Evolutionary conservation across 2,329 filamentous ascomycete species (phyloP).

Genomic region (Xylaria digitata): DNA sequence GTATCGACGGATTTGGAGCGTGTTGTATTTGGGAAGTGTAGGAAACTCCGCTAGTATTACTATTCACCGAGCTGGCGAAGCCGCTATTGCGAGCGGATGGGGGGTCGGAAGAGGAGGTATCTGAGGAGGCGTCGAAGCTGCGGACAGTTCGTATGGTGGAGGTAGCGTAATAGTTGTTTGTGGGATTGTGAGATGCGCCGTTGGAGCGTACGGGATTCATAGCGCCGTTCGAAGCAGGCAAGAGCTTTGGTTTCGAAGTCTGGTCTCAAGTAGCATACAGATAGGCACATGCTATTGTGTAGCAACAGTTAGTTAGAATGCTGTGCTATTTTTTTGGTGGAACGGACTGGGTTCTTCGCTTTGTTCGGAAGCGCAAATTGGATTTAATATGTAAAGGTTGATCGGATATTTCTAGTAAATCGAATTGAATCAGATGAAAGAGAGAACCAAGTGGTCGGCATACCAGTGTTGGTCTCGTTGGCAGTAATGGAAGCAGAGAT

Average conservation of each 20-base stretch:
- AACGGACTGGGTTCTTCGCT: conserved; percentile 34
- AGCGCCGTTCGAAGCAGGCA: conserved; percentile 40
- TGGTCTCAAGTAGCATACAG: conserved; percentile 41
- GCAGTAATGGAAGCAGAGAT: conserved; percentile 20
- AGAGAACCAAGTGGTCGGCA: conserved; percentile 34
- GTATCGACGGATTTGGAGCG: conserved; percentile 49
- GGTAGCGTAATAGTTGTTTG: conserved; percentile 51
- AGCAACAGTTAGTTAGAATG: conserved; percentile 40
- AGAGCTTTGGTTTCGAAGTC: conserved; percentile 38
- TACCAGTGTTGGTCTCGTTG: conserved; percentile 46
- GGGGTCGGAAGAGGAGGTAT: conserved; percentile 54
- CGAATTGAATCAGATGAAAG: conserved; percentile 22
- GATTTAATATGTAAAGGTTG: conserved; percentile 22
- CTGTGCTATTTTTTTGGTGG: conserved; percentile 16
- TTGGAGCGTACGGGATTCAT: conserved; percentile 43
- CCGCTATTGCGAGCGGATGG: conserved; percentile 59
- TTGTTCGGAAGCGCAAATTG: conserved; percentile 33
- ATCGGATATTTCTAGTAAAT: not conserved
- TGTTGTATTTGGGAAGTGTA: conserved; percentile 52
- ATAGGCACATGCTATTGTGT: conserved; percentile 39
- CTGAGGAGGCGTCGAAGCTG: conserved; percentile 62
- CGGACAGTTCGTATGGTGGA: conserved; percentile 66
- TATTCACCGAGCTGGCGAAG: conserved; percentile 68
- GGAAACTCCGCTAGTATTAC: conserved; percentile 63
- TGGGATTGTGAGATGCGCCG: conserved; percentile 41